phyloP scores from a whole-genome alignment of 306 rosid genomes.

The Cucurbita ficifolia region DNA sequence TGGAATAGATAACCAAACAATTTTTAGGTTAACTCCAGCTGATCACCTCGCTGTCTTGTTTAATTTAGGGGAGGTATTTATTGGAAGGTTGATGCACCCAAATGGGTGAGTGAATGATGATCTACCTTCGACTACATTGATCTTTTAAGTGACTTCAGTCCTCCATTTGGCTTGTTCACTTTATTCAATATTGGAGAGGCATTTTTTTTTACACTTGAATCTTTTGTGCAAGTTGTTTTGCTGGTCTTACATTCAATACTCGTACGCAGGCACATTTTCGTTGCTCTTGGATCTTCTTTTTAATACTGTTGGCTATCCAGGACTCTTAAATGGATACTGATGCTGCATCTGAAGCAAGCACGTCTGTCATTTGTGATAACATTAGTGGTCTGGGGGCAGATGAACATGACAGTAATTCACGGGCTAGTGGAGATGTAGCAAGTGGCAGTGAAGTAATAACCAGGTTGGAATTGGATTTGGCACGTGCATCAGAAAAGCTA shows the following conservation, averaged over 20 bases:
- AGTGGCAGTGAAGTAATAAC: slow-evolving; percentile 19
- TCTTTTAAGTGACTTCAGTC: background rate
- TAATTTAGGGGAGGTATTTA: background rate
- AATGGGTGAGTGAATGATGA: background rate
- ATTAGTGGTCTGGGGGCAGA: slow-evolving; percentile 11
- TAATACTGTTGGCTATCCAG: slow-evolving; percentile 12
- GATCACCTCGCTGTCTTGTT: background rate
- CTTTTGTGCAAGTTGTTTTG: background rate
- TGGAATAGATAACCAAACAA: background rate
- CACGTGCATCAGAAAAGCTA: slow-evolving; percentile 59
- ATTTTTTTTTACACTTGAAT: background rate
- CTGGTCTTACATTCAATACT: too few species aligned
- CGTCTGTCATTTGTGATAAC: slow-evolving; percentile 12
- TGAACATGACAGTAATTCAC: slow-evolving; percentile 10
- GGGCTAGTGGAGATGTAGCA: slow-evolving; percentile 18
- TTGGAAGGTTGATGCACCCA: background rate
- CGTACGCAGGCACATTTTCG: background rate
- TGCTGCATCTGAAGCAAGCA: slow-evolving; percentile 16
- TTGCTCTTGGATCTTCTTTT: background rate
- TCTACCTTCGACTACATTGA: background rate
- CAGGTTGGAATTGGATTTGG: slow-evolving; percentile 37
- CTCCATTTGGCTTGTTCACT: background rate
- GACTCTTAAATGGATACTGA: slow-evolving; percentile 29
- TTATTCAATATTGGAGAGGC: background rate
- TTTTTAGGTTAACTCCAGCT: background rate